Percentiles rank a stretch among this genome's conserved stretches.
Evolutionary conservation across 2,329 filamentous ascomycete species (phyloP).

Genomic region (Acrodontium crateriforme): DNA sequence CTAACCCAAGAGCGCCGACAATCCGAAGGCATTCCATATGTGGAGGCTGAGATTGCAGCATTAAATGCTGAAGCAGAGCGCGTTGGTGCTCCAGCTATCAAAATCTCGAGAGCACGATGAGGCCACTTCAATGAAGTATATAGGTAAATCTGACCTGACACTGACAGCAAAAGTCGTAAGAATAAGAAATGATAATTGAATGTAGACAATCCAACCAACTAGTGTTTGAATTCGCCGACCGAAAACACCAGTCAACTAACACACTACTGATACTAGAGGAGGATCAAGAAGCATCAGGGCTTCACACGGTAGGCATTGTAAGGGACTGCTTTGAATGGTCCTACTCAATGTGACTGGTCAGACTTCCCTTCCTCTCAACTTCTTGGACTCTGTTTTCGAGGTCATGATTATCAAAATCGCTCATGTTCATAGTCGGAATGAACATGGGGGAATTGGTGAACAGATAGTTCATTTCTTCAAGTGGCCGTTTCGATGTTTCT

Average conservation of each 20-base stretch:
- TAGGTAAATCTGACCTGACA: too few relatives aligned
- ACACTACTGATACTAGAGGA: too few relatives aligned
- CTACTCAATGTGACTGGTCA: conserved; percentile 12
- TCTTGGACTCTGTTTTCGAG: conserved; percentile 45
- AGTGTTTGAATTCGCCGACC: too few relatives aligned
- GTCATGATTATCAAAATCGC: conserved; percentile 41
- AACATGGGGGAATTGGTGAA: conserved; percentile 53
- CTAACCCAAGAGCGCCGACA: conserved; percentile 30
- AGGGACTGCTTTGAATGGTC: too few relatives aligned
- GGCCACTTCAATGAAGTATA: too few relatives aligned
- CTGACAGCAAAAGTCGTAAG: too few relatives aligned
- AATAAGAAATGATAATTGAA: too few relatives aligned
- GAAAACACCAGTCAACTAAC: too few relatives aligned
- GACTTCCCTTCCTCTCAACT: conserved; percentile 38
- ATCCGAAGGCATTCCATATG: conserved; percentile 35
- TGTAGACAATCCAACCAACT: too few relatives aligned
- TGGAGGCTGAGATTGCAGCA: conserved; percentile 33
- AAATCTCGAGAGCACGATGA: too few relatives aligned
- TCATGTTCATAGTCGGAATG: conserved; percentile 43
- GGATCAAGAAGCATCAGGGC: too few relatives aligned
- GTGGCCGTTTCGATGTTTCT: conserved; percentile 48
- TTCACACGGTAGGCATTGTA: too few relatives aligned
- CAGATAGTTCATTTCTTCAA: conserved; percentile 41
- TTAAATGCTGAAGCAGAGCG: conserved; percentile 36
- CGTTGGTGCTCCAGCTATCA: conserved; percentile 26